These are phyloP conservation scores for Tylopilus vinaceipallidus DNA, from an alignment of 768 basidiomycete genomes.

Conservation along the genomic window DNA sequence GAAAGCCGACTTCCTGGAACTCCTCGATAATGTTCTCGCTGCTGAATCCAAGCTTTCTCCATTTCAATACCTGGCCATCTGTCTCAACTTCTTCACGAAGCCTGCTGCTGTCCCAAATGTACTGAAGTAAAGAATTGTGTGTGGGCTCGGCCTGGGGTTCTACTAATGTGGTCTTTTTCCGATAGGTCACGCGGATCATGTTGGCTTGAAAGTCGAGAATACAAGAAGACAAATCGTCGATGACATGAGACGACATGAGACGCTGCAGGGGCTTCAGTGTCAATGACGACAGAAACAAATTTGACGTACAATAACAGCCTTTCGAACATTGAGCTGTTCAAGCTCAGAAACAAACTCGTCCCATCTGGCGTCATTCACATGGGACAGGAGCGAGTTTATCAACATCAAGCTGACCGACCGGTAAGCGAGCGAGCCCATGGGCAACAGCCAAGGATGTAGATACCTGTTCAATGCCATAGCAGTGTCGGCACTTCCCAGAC, in stretches of 20 bases:
- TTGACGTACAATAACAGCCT: conserved; percentile 72
- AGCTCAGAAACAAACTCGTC: conserved; percentile 74
- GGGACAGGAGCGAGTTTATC: conserved; percentile 80
- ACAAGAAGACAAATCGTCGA: conserved; percentile 78
- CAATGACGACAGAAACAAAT: not conserved
- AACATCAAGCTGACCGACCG: conserved; percentile 71
- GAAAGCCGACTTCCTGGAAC: conserved; percentile 73
- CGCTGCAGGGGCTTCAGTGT: conserved; percentile 44
- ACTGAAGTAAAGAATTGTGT: conserved; percentile 56
- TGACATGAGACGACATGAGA: conserved; percentile 78
- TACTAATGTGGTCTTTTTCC: conserved; percentile 77
- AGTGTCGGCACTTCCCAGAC: conserved; percentile 79
- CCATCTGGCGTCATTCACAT: conserved; percentile 77
- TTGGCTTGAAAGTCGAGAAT: conserved; percentile 89
- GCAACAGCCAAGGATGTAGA: conserved; percentile 5
- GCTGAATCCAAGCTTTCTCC: conserved; percentile 77
- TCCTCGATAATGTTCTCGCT: conserved; percentile 73
- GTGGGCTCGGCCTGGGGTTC: conserved; percentile 61
- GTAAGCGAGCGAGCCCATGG: conserved; percentile 8
- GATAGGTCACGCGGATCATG: conserved; percentile 72
- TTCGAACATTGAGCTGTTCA: conserved; percentile 74
- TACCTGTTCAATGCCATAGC: conserved; percentile 84
- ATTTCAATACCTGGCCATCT: conserved; percentile 54
- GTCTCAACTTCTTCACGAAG: conserved; percentile 51
- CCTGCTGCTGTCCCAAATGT: conserved; percentile 67